Conservation (phyloP, 805 yeast species). For the Saccharomycopsis lassenensis region DNA sequence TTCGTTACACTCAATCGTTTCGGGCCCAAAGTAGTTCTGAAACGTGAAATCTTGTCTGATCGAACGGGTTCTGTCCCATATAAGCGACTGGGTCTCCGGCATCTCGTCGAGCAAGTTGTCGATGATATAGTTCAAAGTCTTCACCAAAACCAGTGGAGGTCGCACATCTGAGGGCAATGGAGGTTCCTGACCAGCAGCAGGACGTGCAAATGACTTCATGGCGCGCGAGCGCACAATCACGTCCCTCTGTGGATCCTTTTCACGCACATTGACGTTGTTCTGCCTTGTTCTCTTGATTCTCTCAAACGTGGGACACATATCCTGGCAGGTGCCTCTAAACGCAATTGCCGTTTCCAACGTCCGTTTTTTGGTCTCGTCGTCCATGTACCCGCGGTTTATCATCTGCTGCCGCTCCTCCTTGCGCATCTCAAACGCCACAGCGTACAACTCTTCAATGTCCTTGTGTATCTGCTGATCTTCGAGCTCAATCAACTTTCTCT, state of each 20-base stretch:
- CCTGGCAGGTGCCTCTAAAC: constrained; percentile 80
- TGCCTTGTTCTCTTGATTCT: constrained; percentile 79
- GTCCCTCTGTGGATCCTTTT: constrained; percentile 47
- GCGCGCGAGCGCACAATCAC: constrained; percentile 52
- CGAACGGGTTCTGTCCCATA: constrained; percentile 96
- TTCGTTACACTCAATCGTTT: constrained; percentile 88
- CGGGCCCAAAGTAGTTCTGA: constrained; percentile 88
- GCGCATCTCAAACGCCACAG: constrained; percentile 61
- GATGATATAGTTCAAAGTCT: constrained; percentile 63
- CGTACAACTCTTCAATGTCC: constrained; percentile 66
- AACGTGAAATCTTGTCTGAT: constrained; percentile 95
- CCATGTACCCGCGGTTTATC: constrained; percentile 78
- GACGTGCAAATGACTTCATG: constrained; percentile 86
- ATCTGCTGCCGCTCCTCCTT: constrained; percentile 64
- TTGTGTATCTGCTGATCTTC: constrained; percentile 34
- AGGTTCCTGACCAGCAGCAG: constrained; percentile 98
- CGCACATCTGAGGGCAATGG: constrained; percentile 96
- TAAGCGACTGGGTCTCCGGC: constrained; percentile 79
- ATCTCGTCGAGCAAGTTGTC: constrained; percentile 49
- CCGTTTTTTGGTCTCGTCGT: constrained; percentile 73
- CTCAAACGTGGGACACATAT: constrained; percentile 94
- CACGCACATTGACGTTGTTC: constrained; percentile 72
- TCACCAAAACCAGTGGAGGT: constrained; percentile 67
- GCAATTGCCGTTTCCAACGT: constrained; percentile 78
- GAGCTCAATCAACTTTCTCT: constrained; percentile 41